phyloP scores from a whole-genome alignment of 768 basidiomycete genomes.

The Auricularia sp. region DNA sequence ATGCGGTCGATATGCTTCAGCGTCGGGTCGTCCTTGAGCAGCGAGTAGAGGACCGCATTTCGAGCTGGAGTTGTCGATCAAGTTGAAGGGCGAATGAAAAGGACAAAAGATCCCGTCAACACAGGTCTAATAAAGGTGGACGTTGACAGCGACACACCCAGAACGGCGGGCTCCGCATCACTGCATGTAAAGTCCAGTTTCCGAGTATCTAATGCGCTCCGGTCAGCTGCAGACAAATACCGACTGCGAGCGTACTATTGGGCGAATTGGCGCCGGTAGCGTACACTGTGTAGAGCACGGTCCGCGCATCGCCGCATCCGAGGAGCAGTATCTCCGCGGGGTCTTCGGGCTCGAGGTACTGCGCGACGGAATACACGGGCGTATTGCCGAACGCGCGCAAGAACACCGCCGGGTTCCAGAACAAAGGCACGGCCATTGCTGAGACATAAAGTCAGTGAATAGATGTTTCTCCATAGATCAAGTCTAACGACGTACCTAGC shows the following conservation, averaged over 20 bases:
- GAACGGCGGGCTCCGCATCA: conserved; percentile 12
- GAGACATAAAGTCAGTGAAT: too few species aligned
- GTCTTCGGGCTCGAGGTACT: conserved; percentile 1
- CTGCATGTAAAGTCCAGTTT: conserved; percentile 12
- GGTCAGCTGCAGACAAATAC: not conserved
- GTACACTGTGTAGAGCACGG: conserved; percentile 11
- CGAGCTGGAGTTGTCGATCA: conserved; percentile 5
- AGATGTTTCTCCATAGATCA: too few species aligned
- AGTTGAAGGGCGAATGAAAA: not conserved
- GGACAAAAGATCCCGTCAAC: too few species aligned
- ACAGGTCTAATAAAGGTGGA: not conserved
- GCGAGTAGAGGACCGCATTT: conserved; percentile 10
- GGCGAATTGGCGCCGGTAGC: not conserved
- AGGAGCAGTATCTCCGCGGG: conserved; percentile 1
- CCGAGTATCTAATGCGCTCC: not conserved
- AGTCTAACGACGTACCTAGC: too few species aligned
- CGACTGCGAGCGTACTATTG: not conserved
- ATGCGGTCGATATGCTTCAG: conserved; percentile 4
- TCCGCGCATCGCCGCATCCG: conserved; percentile 12
- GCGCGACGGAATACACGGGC: not conserved
- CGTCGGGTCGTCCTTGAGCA: conserved; percentile 7
- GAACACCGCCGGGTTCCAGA: not conserved
- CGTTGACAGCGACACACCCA: conserved; percentile 5
- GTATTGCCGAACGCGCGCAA: conserved; percentile 1
- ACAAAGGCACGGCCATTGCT: not conserved